Conservation (phyloP, 768 basidiomycete species). For the Termitomyces sp. region DNA sequence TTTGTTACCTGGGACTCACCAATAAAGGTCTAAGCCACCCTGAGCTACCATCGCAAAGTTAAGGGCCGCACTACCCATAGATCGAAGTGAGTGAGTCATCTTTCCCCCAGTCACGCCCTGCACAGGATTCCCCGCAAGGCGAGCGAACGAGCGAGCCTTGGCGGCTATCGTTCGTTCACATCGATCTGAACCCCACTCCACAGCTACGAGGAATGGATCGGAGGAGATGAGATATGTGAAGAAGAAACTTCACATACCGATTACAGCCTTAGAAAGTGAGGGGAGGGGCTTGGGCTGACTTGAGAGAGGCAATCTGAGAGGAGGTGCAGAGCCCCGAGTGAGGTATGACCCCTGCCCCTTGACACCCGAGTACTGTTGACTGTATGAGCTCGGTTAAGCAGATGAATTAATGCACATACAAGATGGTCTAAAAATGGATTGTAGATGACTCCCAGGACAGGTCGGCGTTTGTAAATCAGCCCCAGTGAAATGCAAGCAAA, state of each 20-base stretch:
- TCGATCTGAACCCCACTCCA: slow-evolving; percentile 91
- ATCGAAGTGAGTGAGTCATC: slow-evolving; percentile 84
- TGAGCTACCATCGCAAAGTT: slow-evolving; percentile 86
- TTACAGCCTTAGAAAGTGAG: slow-evolving; percentile 67
- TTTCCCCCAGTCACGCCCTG: slow-evolving; percentile 64
- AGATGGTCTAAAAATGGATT: slow-evolving; percentile 90
- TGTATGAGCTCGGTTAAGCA: background rate
- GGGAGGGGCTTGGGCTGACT: slow-evolving; percentile 56
- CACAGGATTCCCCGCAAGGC: slow-evolving; percentile 69
- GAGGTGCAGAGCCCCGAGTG: slow-evolving; percentile 42
- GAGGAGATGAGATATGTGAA: background rate
- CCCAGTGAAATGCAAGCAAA: slow-evolving; percentile 91
- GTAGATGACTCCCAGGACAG: slow-evolving; percentile 89
- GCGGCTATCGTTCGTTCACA: slow-evolving; percentile 44
- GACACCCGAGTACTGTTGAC: slow-evolving; percentile 66
- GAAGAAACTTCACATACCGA: slow-evolving; percentile 42
- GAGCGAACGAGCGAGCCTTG: slow-evolving; percentile 67
- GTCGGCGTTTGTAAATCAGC: slow-evolving; percentile 75
- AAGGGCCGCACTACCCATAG: slow-evolving; percentile 80
- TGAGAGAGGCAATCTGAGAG: slow-evolving; percentile 63
- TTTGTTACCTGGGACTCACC: slow-evolving; percentile 40
- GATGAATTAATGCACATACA: slow-evolving; percentile 32
- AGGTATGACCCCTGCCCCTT: slow-evolving; percentile 80
- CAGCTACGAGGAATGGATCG: slow-evolving; percentile 36
- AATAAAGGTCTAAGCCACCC: slow-evolving; percentile 85